Evolutionary conservation across 805 yeast species (phyloP).

Genomic region (Priceomyces medius): DNA sequence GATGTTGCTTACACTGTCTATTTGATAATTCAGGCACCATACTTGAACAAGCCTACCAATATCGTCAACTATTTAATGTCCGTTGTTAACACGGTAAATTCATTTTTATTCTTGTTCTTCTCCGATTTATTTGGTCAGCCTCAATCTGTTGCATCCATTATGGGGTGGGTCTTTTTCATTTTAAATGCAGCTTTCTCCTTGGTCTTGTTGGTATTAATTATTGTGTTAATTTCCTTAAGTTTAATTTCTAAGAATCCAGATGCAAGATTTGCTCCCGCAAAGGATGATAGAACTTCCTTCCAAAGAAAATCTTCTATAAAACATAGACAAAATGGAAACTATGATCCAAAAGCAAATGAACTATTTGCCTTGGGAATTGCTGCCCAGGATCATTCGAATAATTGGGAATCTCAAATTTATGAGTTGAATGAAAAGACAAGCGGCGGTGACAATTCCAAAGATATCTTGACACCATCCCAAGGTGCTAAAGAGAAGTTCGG

Average conservation of each 20-base stretch:
- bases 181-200: constrained; percentile 87
- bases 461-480: constrained; percentile 32
- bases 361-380: constrained; percentile 74
- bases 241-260: constrained; percentile 82
- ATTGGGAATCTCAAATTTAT: constrained; percentile 72
- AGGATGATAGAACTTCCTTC: constrained; percentile 90
- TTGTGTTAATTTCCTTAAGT: constrained; percentile 63
- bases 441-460: constrained; percentile 9
- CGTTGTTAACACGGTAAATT: constrained; percentile 71
- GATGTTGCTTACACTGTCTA: constrained; percentile 69
- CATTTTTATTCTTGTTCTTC: constrained; percentile 82
- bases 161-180: constrained; percentile 90
- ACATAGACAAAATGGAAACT: constrained; percentile 8
- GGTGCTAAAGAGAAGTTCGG: constrained; percentile 12
- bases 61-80: constrained; percentile 69
- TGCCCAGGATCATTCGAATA: constrained; percentile 75
- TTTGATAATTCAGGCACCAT: constrained; percentile 68
- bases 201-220: constrained; percentile 65
- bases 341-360: constrained; percentile 40
- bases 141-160: constrained; percentile 71
- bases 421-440: constrained; percentile 35
- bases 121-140: constrained; percentile 83
- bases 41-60: constrained; percentile 80
- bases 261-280: constrained; percentile 82
- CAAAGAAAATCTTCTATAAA: constrained; percentile 47